Conservation (phyloP, 768 basidiomycete genomes). For the Cubamyces sp. region DNA sequence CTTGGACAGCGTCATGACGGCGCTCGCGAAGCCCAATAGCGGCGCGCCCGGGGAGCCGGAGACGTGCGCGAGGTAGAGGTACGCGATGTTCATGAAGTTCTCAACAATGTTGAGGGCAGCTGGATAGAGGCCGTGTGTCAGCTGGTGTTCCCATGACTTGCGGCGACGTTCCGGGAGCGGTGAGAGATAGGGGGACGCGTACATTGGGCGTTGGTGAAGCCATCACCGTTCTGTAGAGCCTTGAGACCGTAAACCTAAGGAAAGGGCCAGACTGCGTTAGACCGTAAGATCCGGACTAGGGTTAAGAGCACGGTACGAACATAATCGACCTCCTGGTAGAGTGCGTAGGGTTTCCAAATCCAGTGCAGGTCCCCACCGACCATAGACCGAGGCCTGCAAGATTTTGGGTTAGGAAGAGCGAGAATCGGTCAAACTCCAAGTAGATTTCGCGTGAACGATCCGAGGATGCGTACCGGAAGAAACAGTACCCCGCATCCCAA, state of each 20-base stretch:
- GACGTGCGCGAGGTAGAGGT: constrained; percentile 77
- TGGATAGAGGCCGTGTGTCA: constrained; percentile 35
- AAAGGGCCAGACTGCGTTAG: constrained; percentile 7
- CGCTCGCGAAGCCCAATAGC: constrained; percentile 72
- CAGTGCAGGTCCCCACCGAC: constrained; percentile 87
- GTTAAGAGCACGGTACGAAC: constrained; percentile 33
- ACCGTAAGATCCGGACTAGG: not conserved
- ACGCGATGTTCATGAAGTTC: constrained; percentile 70
- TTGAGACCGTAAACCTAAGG: constrained; percentile 72
- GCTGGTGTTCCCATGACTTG: constrained; percentile 6
- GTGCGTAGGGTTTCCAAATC: constrained; percentile 85
- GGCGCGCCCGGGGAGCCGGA: constrained; percentile 65
- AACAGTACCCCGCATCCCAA: constrained; percentile 85
- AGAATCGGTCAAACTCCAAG: not conserved
- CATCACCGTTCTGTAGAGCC: constrained; percentile 65
- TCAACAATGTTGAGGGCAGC: constrained; percentile 83
- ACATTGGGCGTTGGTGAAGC: constrained; percentile 90
- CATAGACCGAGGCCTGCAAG: constrained; percentile 79
- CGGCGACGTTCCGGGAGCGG: not conserved
- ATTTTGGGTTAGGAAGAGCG: not conserved
- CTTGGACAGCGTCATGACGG: constrained; percentile 82
- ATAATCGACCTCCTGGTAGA: constrained; percentile 70
- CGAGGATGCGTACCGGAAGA: constrained; percentile 62
- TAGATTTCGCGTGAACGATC: not conserved
- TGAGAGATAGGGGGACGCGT: constrained; percentile 28